These are phyloP conservation scores for Evernia prunastri DNA, from an alignment of 495 filamentous ascomycete species.

Conservation along the genomic window DNA sequence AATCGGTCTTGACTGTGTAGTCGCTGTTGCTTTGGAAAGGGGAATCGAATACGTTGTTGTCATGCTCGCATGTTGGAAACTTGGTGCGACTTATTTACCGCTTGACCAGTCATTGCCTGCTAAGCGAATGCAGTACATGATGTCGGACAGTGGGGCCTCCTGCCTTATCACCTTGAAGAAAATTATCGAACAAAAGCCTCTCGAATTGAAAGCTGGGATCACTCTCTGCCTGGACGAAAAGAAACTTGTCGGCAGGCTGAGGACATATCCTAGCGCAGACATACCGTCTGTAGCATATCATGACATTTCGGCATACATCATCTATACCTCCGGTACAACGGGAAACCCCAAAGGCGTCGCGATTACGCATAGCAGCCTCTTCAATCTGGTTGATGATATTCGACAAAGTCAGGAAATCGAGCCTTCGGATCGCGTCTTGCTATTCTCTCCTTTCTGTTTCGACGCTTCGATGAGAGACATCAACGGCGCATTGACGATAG, in stretches of 20 bases:
- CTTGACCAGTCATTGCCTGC: conserved; percentile 1
- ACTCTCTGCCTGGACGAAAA: neutral
- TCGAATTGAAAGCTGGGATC: neutral
- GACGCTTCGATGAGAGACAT: conserved; percentile 12
- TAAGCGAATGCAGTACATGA: conserved; percentile 10
- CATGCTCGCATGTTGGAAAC: conserved; percentile 4
- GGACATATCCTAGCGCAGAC: neutral
- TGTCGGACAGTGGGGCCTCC: neutral
- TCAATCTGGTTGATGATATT: neutral
- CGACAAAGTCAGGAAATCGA: conserved; percentile 2
- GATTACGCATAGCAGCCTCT: conserved; percentile 5
- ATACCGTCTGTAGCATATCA: neutral
- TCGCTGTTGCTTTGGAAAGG: conserved; percentile 1
- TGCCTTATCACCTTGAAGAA: conserved; percentile 2
- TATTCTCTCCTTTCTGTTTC: conserved; percentile 7
- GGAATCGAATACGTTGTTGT: conserved; percentile 1
- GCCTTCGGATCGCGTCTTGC: conserved; percentile 1
- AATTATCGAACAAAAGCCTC: neutral
- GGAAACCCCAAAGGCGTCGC: conserved; percentile 18
- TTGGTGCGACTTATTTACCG: conserved; percentile 1
- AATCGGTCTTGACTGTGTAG: neutral
- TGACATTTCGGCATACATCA: conserved; percentile 6
- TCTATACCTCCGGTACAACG: conserved; percentile 17
- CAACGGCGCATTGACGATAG: neutral
- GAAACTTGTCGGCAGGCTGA: neutral